Base-by-base conservation (phyloP, 306 rosid species). In the Cicer cuneatum region DNA sequence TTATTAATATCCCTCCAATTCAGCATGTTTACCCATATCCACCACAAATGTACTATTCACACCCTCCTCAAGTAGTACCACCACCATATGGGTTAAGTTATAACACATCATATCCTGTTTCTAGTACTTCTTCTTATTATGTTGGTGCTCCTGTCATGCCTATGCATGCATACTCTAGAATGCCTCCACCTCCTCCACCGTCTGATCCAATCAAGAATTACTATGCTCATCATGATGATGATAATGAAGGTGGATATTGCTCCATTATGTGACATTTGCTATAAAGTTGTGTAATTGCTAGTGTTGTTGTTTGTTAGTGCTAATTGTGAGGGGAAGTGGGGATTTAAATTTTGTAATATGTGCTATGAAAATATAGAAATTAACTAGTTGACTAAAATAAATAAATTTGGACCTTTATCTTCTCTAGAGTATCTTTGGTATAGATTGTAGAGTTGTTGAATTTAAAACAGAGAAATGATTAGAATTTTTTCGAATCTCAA, bases 11-110 rank as follows among this genome's bases (percentile, higher is more conserved):
- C 11, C 91, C 88, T 42, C 84, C 89, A 60, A 21, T 69, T 78
- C 97, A 84, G 52, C 87, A 85, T 5, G 71, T 81, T 0, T 89
- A 83, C 42, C 85, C 90, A 33, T 87, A 86, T 80, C 85, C 87
- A 51, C 71, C 89, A 49, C 79, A 78, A 5, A 33, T 73, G 75
- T 79, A 81, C 41, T 61, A 75, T 76, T 48, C 85, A 24, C 87
- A 84, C 1, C 54, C 79, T 18, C 74, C 59, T 57, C 21, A 29
- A 29, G 35, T 29, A 29, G 5, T 78, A 5, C 82, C 83, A 0
- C 61, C 61, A 65, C 69, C 71, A 2, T 83, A 88, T 70, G 93
- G 90, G 0, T 18, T 89, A 56, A 89, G 89, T 45, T 93, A 90
- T 78, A 89, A 73, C 66, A 87, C 92, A 49, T 49, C 90, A 35